A percentile compares a stretch with the other conserved stretches of the same genome.
These are phyloP conservation scores for Chrysanthemum makinoi DNA, from an alignment of 129 eudicot species.

Conservation along the genomic window DNA sequence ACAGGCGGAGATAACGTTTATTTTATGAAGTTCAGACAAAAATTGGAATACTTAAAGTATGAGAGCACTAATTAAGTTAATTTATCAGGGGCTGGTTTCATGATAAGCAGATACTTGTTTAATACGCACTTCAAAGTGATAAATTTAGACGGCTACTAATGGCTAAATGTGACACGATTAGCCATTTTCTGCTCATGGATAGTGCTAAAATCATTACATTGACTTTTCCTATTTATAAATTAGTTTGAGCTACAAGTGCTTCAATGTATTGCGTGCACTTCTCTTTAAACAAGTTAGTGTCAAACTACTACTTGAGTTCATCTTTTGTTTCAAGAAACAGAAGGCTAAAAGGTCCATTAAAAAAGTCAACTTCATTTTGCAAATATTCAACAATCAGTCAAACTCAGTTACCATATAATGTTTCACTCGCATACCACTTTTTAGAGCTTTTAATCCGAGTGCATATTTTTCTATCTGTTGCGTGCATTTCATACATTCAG, in stretches of 20 bases:
- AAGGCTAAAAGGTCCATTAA: slow-evolving; percentile 4
- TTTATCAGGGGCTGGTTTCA: slow-evolving; percentile 16
- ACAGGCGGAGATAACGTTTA: neutral
- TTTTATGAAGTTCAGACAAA: slow-evolving; percentile 11
- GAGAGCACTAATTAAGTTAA: slow-evolving; percentile 12
- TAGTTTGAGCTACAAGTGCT: slow-evolving; percentile 9
- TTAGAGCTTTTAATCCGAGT: slow-evolving; percentile 18
- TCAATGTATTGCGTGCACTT: slow-evolving; percentile 9
- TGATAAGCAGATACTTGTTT: slow-evolving; percentile 16
- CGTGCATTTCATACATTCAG: neutral
- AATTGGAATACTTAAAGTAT: slow-evolving; percentile 6
- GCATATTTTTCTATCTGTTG: neutral
- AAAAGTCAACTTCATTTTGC: slow-evolving; percentile 21
- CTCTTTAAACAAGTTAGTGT: slow-evolving; percentile 10
- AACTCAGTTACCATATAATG: slow-evolving; percentile 9
- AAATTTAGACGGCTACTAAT: neutral
- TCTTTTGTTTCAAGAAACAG: slow-evolving; percentile 5
- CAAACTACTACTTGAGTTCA: slow-evolving; percentile 16
- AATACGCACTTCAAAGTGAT: slow-evolving; percentile 17
- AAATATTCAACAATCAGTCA: slow-evolving; percentile 9
- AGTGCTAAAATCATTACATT: slow-evolving; percentile 18
- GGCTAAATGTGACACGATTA: slow-evolving; percentile 34
- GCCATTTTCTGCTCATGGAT: slow-evolving; percentile 25
- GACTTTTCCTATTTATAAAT: slow-evolving; percentile 1
- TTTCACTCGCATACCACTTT: neutral